Conservation (phyloP, 31 red algal species). For the Bonnemaisonia californica region DNA sequence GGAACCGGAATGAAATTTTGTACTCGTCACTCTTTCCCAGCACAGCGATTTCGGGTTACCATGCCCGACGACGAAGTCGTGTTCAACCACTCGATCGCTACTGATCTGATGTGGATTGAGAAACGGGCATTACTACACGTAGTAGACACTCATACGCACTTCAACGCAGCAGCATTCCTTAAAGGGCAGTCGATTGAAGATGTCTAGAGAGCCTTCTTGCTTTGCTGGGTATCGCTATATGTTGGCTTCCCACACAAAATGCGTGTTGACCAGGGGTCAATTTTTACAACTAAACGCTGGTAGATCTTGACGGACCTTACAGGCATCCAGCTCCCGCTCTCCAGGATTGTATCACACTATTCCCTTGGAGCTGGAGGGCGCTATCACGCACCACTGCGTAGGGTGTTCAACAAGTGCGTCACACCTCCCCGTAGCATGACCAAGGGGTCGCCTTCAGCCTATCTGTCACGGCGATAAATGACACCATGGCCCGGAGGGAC, state of each 20-base stretch:
- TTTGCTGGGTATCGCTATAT: slow-evolving; percentile 23
- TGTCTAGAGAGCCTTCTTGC: slow-evolving; percentile 18
- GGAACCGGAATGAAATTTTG: background rate
- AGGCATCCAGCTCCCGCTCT: background rate
- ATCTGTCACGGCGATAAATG: slow-evolving; percentile 32
- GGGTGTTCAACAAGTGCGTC: background rate
- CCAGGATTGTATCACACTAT: slow-evolving; percentile 20
- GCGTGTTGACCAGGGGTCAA: background rate
- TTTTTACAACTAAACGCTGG: background rate
- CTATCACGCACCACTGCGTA: slow-evolving; percentile 25
- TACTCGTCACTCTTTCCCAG: background rate
- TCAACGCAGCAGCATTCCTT: slow-evolving; percentile 23
- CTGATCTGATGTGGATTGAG: slow-evolving; percentile 25
- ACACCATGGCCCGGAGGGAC: slow-evolving; percentile 25
- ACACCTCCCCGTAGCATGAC: background rate
- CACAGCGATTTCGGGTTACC: slow-evolving; percentile 5
- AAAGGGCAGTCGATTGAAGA: background rate
- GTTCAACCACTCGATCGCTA: slow-evolving; percentile 11
- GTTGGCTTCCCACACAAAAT: slow-evolving; percentile 5
- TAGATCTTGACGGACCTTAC: background rate
- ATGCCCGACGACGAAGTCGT: background rate
- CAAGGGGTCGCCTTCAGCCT: background rate
- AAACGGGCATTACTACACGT: background rate
- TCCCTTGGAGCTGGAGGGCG: slow-evolving; percentile 5
- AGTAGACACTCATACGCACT: slow-evolving; percentile 24